A percentile compares a stretch with the other conserved stretches of the same genome.
Evolutionary conservation across 257 asterid genomes (phyloP).

Genomic region (Penstemon davidsonii): DNA sequence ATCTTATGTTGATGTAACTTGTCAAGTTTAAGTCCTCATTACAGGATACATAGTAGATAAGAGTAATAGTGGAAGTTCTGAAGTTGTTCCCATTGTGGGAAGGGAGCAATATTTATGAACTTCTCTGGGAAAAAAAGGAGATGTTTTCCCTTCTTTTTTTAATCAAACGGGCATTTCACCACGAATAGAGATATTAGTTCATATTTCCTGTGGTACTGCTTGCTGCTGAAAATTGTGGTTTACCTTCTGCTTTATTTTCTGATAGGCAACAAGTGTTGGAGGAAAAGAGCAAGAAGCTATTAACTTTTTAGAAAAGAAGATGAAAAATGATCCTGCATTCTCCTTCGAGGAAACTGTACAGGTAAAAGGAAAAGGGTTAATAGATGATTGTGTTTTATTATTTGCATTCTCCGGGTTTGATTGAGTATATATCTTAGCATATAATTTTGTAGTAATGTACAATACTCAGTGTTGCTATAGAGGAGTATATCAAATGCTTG

Average conservation of each 20-base stretch:
- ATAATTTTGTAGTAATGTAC: no score
- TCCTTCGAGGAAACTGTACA: conserved; percentile 92
- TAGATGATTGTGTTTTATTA: conserved; percentile 1
- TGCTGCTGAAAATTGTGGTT: conserved; percentile 5
- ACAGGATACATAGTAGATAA: background rate
- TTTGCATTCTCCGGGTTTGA: conserved; percentile 3
- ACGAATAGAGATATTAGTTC: background rate
- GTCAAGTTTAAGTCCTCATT: background rate
- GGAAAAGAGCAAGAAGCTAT: conserved; percentile 96
- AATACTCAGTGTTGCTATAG: background rate
- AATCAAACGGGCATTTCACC: background rate
- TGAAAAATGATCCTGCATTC: conserved; percentile 90
- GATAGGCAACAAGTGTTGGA: conserved; percentile 96
- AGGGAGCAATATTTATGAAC: background rate
- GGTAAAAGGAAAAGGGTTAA: conserved; percentile 45
- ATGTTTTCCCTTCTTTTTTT: background rate
- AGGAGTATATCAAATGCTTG: background rate
- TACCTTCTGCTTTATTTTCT: conserved; percentile 27
- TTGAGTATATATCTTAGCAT: background rate
- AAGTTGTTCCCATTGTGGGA: background rate
- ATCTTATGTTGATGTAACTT: background rate
- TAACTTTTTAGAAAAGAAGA: conserved; percentile 91
- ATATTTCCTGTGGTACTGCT: conserved; percentile 2
- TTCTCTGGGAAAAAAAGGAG: background rate
- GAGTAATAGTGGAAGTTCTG: background rate